Evolutionary conservation across 2,329 filamentous ascomycete genomes (phyloP).

Genomic region (Leptographium procerum): DNA sequence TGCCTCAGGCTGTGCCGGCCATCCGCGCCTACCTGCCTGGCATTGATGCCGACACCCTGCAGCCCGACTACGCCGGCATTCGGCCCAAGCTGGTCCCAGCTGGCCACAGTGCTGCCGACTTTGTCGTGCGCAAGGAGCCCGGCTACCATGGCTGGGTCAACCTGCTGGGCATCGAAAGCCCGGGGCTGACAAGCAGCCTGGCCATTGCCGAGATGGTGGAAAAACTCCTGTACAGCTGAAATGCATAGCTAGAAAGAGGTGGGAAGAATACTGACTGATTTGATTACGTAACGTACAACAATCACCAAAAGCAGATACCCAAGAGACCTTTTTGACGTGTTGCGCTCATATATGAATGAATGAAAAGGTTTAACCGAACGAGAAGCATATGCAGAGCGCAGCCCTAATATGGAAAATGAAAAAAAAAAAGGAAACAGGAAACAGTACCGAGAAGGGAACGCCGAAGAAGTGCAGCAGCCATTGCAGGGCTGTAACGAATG

Average conservation of each 20-base stretch:
- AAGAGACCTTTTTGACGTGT: neutral
- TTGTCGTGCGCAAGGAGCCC: conserved; percentile 66
- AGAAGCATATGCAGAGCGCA: neutral
- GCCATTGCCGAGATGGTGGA: conserved; percentile 73
- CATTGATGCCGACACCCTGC: conserved; percentile 54
- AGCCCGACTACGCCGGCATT: conserved; percentile 83
- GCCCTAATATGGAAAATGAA: neutral
- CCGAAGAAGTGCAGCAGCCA: neutral
- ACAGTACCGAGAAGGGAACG: neutral
- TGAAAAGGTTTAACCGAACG: neutral
- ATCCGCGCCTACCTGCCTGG: conserved; percentile 71
- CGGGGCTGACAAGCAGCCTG: conserved; percentile 75
- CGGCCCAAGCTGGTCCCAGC: conserved; percentile 59
- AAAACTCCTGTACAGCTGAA: conserved; percentile 30
- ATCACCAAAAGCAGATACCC: neutral
- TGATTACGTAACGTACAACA: neutral
- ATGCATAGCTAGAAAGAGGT: neutral
- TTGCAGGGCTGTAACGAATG: too few relatives aligned
- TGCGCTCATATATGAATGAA: neutral
- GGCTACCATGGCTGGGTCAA: conserved; percentile 79
- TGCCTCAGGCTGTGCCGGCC: conserved; percentile 57
- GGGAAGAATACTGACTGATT: neutral
- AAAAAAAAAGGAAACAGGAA: neutral
- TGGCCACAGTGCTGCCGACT: conserved; percentile 67
- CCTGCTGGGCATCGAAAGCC: conserved; percentile 84